Evolutionary conservation across 257 asterid species (phyloP), one percentile per base, ranked within the genome.

Genomic region (Orobanche coerulescens): DNA sequence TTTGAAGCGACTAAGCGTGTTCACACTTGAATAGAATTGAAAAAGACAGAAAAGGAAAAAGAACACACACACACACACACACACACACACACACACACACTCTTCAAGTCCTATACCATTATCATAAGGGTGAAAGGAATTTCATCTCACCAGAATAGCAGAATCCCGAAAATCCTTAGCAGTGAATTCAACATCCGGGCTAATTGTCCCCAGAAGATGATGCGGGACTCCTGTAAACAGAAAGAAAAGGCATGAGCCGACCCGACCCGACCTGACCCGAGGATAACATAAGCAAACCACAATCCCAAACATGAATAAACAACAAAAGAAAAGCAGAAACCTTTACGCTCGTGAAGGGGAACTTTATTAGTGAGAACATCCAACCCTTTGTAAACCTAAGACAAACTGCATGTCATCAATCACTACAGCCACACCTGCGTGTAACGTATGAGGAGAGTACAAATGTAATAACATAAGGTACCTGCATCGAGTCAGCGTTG

Each of bases 401-500:
- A 57, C 8, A 28, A 54, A n/a, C 16, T 25, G 19, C 6, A n/a
- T 20, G 2, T 36, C 16, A 58, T 55, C 39, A 70, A 47, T 33
- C 16, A 56, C 24, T 8, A 61, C 5, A 42, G 50, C 15, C 11
- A 55, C 18, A 34, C 19, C n/a, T 20, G 57, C 8, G 1, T 22
- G 14, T 22, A 23, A 49, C 16, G 15, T 50, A 2, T 6, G 46
- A 0, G 11, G 22, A 42, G 40, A 12, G 5, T 28, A 23, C 4
- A 50, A 4, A 33, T 5, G 46, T 30, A 39, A 5, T 9, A 2
- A 16, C 30, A 68, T 4, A 30, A 15, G 14, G 31, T 52, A 82
- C 97, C 94, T 89, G 97, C 99, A 92, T 92, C 58, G 96, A 86
- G 66, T 86, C 99, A n/a, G 96, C 94, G 70, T 83, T 93, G 63